Evolutionary conservation across 371 early-diverging fungal genomes (phyloP).

Genomic region (Syncephalastrum monosporum): DNA sequence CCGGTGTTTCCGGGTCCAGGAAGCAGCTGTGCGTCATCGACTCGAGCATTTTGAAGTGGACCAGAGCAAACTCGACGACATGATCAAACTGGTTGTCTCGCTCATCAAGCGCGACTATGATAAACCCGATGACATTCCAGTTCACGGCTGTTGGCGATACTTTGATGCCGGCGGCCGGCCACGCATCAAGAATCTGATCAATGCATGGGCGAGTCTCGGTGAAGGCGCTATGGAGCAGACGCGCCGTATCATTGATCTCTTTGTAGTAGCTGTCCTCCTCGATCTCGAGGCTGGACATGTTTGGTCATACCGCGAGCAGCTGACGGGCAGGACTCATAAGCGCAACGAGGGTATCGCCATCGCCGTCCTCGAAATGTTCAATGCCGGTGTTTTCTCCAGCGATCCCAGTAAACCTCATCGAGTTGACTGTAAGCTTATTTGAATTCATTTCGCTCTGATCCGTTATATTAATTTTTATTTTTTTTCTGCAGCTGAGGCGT

Average conservation of each 20-base stretch:
- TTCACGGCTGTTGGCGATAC: slow-evolving; percentile 89
- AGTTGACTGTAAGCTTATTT: slow-evolving; percentile 62
- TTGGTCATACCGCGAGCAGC: slow-evolving; percentile 74
- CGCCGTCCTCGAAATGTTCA: slow-evolving; percentile 86
- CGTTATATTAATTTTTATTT: neutral
- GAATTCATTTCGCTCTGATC: neutral
- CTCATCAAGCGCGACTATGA: slow-evolving; percentile 76
- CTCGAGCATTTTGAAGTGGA: slow-evolving; percentile 77
- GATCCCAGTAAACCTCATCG: slow-evolving; percentile 50
- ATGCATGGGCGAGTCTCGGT: slow-evolving; percentile 39
- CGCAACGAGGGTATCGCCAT: slow-evolving; percentile 88
- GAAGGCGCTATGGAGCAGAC: slow-evolving; percentile 62
- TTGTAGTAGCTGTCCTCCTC: slow-evolving; percentile 83
- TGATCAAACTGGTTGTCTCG: slow-evolving; percentile 67
- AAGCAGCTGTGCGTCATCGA: slow-evolving; percentile 50
- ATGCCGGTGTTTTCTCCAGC: slow-evolving; percentile 72
- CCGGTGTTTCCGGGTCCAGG: slow-evolving; percentile 67
- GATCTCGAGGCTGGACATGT: slow-evolving; percentile 87
- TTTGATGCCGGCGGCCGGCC: slow-evolving; percentile 70
- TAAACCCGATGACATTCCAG: slow-evolving; percentile 69
- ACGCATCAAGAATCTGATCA: slow-evolving; percentile 60
- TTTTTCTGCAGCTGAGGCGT: slow-evolving; percentile 42
- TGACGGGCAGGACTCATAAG: slow-evolving; percentile 51
- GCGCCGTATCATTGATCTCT: slow-evolving; percentile 77
- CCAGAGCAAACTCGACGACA: slow-evolving; percentile 59